Evolutionary conservation across 352 stramenopile species (phyloP), one percentile per base, ranked within the genome.

Genomic region (Peronosclerospora sorghi): DNA sequence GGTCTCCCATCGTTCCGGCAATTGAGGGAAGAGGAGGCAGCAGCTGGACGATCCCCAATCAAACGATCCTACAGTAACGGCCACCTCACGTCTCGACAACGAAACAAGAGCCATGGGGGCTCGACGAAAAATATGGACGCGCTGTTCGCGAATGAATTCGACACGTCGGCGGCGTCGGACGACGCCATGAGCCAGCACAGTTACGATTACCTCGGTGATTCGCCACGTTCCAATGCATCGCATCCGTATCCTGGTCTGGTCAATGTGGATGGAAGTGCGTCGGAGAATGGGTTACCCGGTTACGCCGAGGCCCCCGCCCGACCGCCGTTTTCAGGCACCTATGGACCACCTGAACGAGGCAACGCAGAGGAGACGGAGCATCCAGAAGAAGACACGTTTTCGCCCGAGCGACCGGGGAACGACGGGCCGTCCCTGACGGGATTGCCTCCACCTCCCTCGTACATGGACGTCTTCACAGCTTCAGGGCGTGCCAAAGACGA

Each of bases 1-100:
- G 48, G 26, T 8, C 55, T 90, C 14, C 75, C 73, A 10, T 86
- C 74, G 5, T 85, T 84, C 34, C 68, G 72, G 6, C 57, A 66
- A 26, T 45, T 83, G 15, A 68, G 73, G 3, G 66, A 84, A 48
- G 68, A 66, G 14, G 50, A 75, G 52, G 56, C 62, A n/a, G 9
- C 45, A 35, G 44, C 29, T 4, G 50, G 45, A 13, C 54, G 54
- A 15, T 49, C 48, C 15, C 49, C 54, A 1, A 59, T 74, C 24
- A 30, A 15, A 40, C 47, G 59, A 28, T 26, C 56, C 15, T 42
- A 59, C 20, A 77, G 64, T 30, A 44, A 41, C 12, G 59, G 62
- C 1, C 51, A 57, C 41, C 56, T 32, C 19, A 32, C 35, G 27
- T 20, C 26, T 19, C 35, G 35, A 32, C 35, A 41, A 40, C 46